These are phyloP conservation scores for Umbelopsis sp. DNA, from an alignment of 192 early-diverging fungal genomes.

Conservation along the genomic window DNA sequence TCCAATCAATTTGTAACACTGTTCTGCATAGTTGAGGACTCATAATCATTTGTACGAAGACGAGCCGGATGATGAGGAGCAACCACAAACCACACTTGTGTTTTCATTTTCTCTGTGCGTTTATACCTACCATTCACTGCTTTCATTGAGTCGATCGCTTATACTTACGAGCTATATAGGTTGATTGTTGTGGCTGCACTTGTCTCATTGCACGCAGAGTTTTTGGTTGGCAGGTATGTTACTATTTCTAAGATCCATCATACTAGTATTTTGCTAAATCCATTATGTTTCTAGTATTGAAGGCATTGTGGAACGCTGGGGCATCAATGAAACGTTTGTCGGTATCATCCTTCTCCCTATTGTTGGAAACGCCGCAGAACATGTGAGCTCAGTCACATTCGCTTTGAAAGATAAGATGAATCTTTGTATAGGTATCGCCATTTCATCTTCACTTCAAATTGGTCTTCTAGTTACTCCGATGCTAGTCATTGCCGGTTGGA, in stretches of 20 bases:
- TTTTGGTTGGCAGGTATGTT: constrained; percentile 70
- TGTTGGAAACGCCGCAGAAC: constrained; percentile 79
- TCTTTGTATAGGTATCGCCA: constrained; percentile 58
- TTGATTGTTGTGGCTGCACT: constrained; percentile 65
- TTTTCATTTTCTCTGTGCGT: constrained; percentile 55
- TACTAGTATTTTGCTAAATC: neutral
- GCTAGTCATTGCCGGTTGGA: constrained; percentile 82
- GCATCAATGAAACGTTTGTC: constrained; percentile 82
- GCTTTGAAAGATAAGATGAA: constrained; percentile 93
- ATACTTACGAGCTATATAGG: constrained; percentile 5
- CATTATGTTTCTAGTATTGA: constrained; percentile 52
- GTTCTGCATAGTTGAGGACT: constrained; percentile 66
- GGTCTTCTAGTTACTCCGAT: constrained; percentile 75
- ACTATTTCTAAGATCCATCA: constrained; percentile 27
- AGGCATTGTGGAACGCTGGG: constrained; percentile 65
- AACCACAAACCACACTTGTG: constrained; percentile 57
- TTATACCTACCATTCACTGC: too few relatives aligned
- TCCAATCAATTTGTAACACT: neutral
- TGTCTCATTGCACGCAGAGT: constrained; percentile 80
- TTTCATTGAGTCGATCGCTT: neutral
- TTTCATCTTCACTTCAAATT: constrained; percentile 71
- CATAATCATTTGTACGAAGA: constrained; percentile 63
- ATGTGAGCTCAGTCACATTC: constrained; percentile 81
- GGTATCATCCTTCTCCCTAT: constrained; percentile 92
- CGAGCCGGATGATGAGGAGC: constrained; percentile 56